Evolutionary conservation across 2,329 filamentous ascomycete genomes (phyloP), one percentile per base, ranked within the genome.

Genomic region (Xylariaceae sp.): DNA sequence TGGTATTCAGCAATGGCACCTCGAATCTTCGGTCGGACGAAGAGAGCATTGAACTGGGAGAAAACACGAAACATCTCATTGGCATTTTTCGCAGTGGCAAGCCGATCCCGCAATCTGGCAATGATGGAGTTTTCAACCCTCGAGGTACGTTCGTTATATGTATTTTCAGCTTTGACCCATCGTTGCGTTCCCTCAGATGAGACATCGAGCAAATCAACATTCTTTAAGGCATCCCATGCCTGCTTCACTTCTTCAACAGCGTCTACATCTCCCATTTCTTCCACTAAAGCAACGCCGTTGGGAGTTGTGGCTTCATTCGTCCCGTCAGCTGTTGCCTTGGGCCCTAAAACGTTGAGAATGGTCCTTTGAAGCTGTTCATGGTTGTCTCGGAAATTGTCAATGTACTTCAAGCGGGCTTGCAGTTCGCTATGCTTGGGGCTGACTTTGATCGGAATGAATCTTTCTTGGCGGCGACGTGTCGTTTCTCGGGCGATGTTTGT

Each of bases 61-160:
- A 99, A 99, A 56, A 99, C 94, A 49, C 95, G 89, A 71, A 99
- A 99, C 94, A 99, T 99, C 73, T 99, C 95, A 67, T 96, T 97
- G 39, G 94, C 94, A 56, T 91, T 96, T 78, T 96, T 97, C 12
- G 94, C 93, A 6, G 91, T 96, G 13, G 92, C 94, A 50, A 99
- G 80, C 53, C 94, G 88, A 71, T 99, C 94, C 64, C 94, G 83
- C 31, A 99, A 79, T 48, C 91, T 83, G 33, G 94, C 91, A 69
- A 99, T 99, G 71, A 99, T 99, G 3, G 94, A 97, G 72, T 99
- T 99, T 70, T 99, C 94, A 5, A 99, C 94, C 54, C 94, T 85
- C 16, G 94, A 93, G 10, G 95, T 99, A 38, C 95, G 88, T 70
- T 99, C 95, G 61, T 97, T 97, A 77, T 99, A 99, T 38, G 89